A percentile compares a stretch with the other conserved stretches of the same genome.
phyloP scores from a whole-genome alignment of 225 moss, liverwort and hornwort genomes.

The Antitrichia curtipendula region DNA sequence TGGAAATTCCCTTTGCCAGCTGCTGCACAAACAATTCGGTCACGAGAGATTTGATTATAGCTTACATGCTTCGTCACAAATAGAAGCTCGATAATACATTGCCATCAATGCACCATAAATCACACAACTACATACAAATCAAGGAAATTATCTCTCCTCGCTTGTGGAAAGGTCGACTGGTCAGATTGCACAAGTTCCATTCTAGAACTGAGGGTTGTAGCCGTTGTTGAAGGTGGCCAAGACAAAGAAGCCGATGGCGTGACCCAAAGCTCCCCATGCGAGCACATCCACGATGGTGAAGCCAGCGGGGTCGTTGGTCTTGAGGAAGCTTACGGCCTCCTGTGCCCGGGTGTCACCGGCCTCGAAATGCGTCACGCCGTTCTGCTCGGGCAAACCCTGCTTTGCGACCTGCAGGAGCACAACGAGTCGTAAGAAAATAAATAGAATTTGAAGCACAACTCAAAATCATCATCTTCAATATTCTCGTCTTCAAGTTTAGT shows the following conservation, averaged over 20 bases:
- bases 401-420: conserved; percentile 28
- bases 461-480: not conserved
- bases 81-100: conserved; percentile 4
- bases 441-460: not conserved
- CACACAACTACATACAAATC: not conserved
- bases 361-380: conserved; percentile 81
- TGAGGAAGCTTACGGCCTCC: conserved; percentile 59
- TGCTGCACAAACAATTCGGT: not conserved
- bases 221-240: conserved; percentile 63
- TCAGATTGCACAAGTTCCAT: not conserved
- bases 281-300: conserved; percentile 82
- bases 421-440: not conserved
- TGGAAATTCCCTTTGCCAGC: not conserved
- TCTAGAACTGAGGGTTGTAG: conserved; percentile 65
- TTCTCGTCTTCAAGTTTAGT: not conserved
- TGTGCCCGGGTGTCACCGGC: conserved; percentile 74
- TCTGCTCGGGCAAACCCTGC: conserved; percentile 71
- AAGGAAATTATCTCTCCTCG: conserved; percentile 5
- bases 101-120: not conserved
- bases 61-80: not conserved
- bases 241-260: conserved; percentile 68
- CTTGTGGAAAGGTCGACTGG: conserved; percentile 19
- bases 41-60: not conserved
- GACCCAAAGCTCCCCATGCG: conserved; percentile 85
- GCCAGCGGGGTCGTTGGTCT: conserved; percentile 84